phyloP scores from a whole-genome alignment of 176 grass and related monocot genomes.

The Hordeum marinum region DNA sequence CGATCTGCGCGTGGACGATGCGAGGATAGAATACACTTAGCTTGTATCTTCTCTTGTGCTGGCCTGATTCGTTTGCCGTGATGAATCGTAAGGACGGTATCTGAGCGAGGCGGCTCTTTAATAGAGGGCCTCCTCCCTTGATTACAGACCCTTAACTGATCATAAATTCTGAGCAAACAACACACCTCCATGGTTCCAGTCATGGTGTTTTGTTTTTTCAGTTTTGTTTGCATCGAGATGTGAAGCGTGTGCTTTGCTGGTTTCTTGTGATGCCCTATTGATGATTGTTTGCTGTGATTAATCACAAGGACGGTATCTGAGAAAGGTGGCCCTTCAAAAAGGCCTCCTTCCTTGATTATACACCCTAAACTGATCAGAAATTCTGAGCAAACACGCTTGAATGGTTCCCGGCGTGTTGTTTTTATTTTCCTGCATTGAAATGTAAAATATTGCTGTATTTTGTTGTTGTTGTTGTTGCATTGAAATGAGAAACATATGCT shows the following conservation, averaged over 20 bases:
- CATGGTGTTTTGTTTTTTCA: no score
- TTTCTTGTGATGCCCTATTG: no score
- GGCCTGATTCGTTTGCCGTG: background rate
- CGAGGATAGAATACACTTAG: background rate
- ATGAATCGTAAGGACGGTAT: constrained; percentile 17
- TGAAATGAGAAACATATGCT: background rate
- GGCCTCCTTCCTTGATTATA: background rate
- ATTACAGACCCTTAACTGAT: constrained; percentile 6
- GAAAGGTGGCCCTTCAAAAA: background rate
- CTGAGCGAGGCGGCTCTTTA: background rate
- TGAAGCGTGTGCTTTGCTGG: no score
- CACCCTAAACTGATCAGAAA: background rate
- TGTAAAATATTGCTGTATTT: background rate
- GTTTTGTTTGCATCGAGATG: no score
- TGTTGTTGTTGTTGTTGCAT: background rate
- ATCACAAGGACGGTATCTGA: constrained; percentile 20
- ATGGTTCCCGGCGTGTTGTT: accelerated
- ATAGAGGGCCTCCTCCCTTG: background rate
- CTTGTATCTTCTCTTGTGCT: background rate
- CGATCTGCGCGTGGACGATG: no score
- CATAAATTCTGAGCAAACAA: constrained; percentile 10
- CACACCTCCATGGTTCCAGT: no score
- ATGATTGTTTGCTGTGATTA: background rate
- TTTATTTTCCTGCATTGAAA: no score
- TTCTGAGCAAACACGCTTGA: background rate